Conservation (phyloP, 2,329 filamentous ascomycete genomes). For the Aspergillus pseudoglaucus region DNA sequence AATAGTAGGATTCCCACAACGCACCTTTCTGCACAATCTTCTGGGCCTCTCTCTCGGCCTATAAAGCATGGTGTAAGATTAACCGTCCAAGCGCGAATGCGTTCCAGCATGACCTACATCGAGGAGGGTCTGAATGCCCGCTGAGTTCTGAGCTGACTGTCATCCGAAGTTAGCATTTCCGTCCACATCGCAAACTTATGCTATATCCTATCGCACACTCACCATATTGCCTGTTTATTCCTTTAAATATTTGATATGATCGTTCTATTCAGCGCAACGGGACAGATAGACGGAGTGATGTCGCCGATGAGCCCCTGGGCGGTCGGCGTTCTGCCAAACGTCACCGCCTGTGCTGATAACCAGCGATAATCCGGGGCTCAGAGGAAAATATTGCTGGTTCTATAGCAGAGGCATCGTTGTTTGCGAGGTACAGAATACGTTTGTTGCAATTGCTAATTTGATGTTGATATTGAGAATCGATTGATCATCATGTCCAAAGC, state of each 20-base stretch:
- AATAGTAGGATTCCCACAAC: slow-evolving; percentile 14
- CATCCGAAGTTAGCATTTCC: slow-evolving; percentile 2
- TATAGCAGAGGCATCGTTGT: neutral
- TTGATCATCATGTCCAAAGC: slow-evolving; percentile 69
- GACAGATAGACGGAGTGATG: slow-evolving; percentile 17
- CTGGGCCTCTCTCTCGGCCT: slow-evolving; percentile 97
- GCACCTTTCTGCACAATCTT: slow-evolving; percentile 97
- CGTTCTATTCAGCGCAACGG: slow-evolving; percentile 1
- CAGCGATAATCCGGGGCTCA: slow-evolving; percentile 5
- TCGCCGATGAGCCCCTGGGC: slow-evolving; percentile 24
- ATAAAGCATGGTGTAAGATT: slow-evolving; percentile 10
- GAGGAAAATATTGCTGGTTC: neutral
- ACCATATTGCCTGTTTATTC: slow-evolving; percentile 22
- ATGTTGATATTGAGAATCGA: neutral
- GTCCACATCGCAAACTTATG: slow-evolving; percentile 2
- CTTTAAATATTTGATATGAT: slow-evolving; percentile 3
- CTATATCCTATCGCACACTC: slow-evolving; percentile 4
- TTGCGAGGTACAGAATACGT: neutral
- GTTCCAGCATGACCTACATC: slow-evolving; percentile 60
- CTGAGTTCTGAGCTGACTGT: slow-evolving; percentile 96
- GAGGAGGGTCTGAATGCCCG: slow-evolving; percentile 96
- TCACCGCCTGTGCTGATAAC: slow-evolving; percentile 25
- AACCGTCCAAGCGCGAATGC: neutral
- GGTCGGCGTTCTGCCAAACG: slow-evolving; percentile 29
- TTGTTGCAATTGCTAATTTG: neutral